Evolutionary conservation across 129 eudicot genomes (phyloP).

Genomic region (Flaveria ramosissima): DNA sequence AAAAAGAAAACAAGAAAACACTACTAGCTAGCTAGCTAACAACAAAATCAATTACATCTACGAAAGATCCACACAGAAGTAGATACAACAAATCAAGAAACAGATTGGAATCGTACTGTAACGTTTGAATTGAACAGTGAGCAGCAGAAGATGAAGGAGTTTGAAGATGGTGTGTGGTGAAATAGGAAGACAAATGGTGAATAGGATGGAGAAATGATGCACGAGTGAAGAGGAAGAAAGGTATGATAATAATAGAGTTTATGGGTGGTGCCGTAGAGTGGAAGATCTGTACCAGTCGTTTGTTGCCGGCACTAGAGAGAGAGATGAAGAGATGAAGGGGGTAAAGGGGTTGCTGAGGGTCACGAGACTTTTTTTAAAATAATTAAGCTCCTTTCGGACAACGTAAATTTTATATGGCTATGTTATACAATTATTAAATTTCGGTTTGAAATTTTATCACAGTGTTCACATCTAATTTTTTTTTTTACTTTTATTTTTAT

Average conservation of each 20-base stretch:
- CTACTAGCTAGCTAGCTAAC: not conserved
- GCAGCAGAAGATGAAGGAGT: not conserved
- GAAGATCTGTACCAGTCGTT: constrained; percentile 45
- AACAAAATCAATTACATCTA: constrained; percentile 20
- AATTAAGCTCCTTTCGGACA: constrained; percentile 21
- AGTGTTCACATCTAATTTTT: no score
- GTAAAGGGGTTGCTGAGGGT: constrained; percentile 28
- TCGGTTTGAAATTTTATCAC: not conserved
- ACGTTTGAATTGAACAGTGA: constrained; percentile 1
- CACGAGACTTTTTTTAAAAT: constrained; percentile 44
- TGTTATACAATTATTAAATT: not conserved
- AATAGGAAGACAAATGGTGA: constrained; percentile 19
- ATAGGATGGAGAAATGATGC: constrained; percentile 15
- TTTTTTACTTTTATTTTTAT: no score
- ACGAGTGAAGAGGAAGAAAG: constrained; percentile 23
- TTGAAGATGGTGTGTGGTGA: not conserved
- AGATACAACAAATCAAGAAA: not conserved
- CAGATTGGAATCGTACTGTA: not conserved
- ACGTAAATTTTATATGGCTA: not conserved
- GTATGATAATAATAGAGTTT: not conserved
- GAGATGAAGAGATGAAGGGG: constrained; percentile 28
- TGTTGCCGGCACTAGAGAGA: constrained; percentile 42
- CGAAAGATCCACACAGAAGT: constrained; percentile 28
- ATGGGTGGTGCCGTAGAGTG: constrained; percentile 27
- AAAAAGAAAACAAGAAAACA: not conserved